phyloP scores from a whole-genome alignment of 441 rosid species.

The Euphorbia schlechtendalii region DNA sequence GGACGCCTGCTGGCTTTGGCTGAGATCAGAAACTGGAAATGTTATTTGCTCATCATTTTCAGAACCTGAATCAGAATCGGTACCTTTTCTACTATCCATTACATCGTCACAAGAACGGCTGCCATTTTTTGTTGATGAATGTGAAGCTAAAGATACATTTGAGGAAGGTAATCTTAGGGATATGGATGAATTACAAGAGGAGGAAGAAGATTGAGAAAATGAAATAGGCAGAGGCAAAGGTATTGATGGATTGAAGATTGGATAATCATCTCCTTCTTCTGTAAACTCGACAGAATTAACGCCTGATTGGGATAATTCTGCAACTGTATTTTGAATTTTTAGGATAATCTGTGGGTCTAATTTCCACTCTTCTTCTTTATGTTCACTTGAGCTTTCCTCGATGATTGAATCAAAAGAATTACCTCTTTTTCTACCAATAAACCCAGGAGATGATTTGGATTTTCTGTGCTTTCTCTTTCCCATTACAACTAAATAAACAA shows the following conservation, averaged over 20 bases:
- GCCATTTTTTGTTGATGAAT: slow-evolving; percentile 16
- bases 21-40: slow-evolving; percentile 32
- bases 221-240: background rate
- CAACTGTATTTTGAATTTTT: slow-evolving; percentile 2
- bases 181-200: background rate
- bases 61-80: slow-evolving; percentile 9
- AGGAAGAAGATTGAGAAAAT: background rate
- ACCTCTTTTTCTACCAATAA: slow-evolving; percentile 10
- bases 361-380: slow-evolving; percentile 3
- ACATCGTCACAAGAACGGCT: background rate
- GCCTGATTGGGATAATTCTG: background rate
- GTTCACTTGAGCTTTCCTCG: background rate
- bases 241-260: background rate
- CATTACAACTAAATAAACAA: slow-evolving; percentile 31
- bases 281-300: background rate
- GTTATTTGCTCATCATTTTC: slow-evolving; percentile 19
- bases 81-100: slow-evolving; percentile 1
- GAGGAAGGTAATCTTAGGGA: background rate
- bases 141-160: slow-evolving; percentile 22
- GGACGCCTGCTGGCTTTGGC: slow-evolving; percentile 21
- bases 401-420: background rate
- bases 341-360: slow-evolving; percentile 7
- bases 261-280: background rate
- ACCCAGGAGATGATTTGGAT: slow-evolving; percentile 14
- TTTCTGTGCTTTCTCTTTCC: slow-evolving; percentile 15